Evolutionary conservation across 768 basidiomycete genomes (phyloP).

Genomic region (Leucogyrophana mollusca): DNA sequence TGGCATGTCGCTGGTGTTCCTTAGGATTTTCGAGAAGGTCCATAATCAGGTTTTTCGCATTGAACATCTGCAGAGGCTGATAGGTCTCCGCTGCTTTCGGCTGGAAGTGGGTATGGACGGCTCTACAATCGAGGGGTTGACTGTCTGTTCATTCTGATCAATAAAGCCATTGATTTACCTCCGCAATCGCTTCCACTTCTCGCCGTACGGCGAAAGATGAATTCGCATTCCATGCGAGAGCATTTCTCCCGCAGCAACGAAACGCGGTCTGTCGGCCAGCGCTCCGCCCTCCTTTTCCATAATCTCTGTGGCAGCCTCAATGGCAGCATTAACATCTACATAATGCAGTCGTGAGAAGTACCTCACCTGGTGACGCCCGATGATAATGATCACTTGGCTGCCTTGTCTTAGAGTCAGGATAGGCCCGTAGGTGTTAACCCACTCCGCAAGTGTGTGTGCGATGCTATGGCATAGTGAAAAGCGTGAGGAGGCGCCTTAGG

Average conservation of each 20-base stretch:
- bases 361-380: constrained; percentile 21
- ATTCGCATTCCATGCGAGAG: constrained; percentile 52
- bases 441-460: constrained; percentile 40
- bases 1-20: constrained; percentile 41
- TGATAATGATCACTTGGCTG: constrained; percentile 13
- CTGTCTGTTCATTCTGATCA: too few relatives aligned
- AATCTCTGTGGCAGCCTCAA: constrained; percentile 52
- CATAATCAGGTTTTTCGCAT: constrained; percentile 18
- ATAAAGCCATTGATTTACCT: too few relatives aligned
- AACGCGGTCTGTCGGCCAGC: constrained; percentile 48
- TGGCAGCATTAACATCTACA: neutral
- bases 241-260: constrained; percentile 51
- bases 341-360: neutral
- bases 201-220: constrained; percentile 54
- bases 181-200: too few relatives aligned
- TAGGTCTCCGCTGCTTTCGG: constrained; percentile 45
- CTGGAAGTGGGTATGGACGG: constrained; percentile 52
- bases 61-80: constrained; percentile 40
- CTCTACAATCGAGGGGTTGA: too few relatives aligned
- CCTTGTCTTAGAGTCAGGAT: constrained; percentile 55
- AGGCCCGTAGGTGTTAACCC: constrained; percentile 58
- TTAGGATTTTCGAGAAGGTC: constrained; percentile 33
- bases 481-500: too few relatives aligned
- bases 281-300: constrained; percentile 58
- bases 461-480: too few relatives aligned